Conservation (phyloP, 2,329 filamentous ascomycete genomes). For the Fusarium floridanum region DNA sequence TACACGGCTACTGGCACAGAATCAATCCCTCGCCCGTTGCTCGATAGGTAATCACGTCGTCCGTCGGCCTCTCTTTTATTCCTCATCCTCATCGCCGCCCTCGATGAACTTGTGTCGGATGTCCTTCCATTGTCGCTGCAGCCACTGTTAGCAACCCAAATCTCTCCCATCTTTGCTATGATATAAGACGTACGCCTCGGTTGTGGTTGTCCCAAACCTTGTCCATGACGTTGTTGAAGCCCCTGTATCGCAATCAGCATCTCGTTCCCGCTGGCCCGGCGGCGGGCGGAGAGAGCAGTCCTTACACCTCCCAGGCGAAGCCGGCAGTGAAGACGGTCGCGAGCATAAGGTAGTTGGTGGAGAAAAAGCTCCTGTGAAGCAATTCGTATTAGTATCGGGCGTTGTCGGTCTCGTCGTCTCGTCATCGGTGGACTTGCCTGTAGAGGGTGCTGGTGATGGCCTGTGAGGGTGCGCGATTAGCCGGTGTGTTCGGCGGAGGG, state of each 20-base stretch:
- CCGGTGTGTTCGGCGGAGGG: conserved; percentile 21
- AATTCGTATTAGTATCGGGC: conserved; percentile 42
- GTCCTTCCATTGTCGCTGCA: conserved; percentile 99
- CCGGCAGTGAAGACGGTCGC: conserved; percentile 86
- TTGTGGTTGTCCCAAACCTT: conserved; percentile 92
- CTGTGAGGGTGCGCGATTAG: conserved; percentile 55
- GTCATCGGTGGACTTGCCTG: conserved; percentile 53
- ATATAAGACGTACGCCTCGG: conserved; percentile 79
- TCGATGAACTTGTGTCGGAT: conserved; percentile 91
- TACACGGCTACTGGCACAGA: conserved; percentile 51
- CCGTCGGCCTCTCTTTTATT: conserved; percentile 32
- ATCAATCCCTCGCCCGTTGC: conserved; percentile 38
- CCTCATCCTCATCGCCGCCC: conserved; percentile 66
- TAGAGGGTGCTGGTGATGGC: conserved; percentile 55
- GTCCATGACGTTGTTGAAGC: conserved; percentile 85
- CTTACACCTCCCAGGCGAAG: conserved; percentile 95
- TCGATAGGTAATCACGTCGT: conserved; percentile 27
- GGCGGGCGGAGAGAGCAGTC: conserved; percentile 37
- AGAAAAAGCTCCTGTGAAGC: conserved; percentile 78
- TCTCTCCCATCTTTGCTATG: neutral
- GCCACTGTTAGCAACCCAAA: conserved; percentile 44
- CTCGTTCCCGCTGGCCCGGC: conserved; percentile 33
- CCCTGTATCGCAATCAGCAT: conserved; percentile 66
- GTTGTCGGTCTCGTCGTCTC: conserved; percentile 29
- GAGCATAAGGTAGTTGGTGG: conserved; percentile 90